Evolutionary conservation across 2,329 filamentous ascomycete species (phyloP).

Genomic region (Hortaea sp.): DNA sequence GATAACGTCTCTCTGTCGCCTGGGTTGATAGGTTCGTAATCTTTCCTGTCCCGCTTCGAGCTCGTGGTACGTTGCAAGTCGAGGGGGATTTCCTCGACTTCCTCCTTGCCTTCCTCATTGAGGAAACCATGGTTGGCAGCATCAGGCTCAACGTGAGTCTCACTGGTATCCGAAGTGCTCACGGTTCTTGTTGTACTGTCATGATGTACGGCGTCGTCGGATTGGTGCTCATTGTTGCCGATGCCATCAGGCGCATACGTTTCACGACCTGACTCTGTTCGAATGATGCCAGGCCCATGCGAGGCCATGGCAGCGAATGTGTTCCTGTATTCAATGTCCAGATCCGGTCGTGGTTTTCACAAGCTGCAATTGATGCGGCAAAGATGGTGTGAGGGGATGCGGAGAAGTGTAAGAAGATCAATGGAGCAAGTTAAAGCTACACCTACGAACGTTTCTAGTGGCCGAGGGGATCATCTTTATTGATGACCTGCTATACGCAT

Average conservation of each 20-base stretch:
- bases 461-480: too few relatives aligned
- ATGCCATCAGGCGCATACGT: slow-evolving; percentile 11
- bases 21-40: slow-evolving; percentile 10
- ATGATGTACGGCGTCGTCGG: neutral
- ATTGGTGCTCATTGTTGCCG: neutral
- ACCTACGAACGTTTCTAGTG: too few relatives aligned
- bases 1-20: slow-evolving; percentile 8
- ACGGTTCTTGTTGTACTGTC: neutral
- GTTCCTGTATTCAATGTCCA: too few relatives aligned
- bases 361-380: too few relatives aligned
- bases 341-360: too few relatives aligned
- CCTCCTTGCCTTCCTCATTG: slow-evolving; percentile 18
- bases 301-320: slow-evolving; percentile 2
- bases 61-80: slow-evolving; percentile 4
- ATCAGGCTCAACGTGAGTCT: neutral
- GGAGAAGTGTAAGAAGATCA: too few relatives aligned
- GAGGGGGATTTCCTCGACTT: slow-evolving; percentile 11
- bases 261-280: slow-evolving; percentile 10
- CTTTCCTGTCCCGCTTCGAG: slow-evolving; percentile 3
- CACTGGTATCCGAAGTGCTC: slow-evolving; percentile 1
- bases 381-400: too few relatives aligned
- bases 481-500: too few relatives aligned
- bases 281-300: slow-evolving; percentile 5
- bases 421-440: too few relatives aligned
- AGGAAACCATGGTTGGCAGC: slow-evolving; percentile 9